Conservation (phyloP, 805 yeast genomes). For the Candida anglica region DNA sequence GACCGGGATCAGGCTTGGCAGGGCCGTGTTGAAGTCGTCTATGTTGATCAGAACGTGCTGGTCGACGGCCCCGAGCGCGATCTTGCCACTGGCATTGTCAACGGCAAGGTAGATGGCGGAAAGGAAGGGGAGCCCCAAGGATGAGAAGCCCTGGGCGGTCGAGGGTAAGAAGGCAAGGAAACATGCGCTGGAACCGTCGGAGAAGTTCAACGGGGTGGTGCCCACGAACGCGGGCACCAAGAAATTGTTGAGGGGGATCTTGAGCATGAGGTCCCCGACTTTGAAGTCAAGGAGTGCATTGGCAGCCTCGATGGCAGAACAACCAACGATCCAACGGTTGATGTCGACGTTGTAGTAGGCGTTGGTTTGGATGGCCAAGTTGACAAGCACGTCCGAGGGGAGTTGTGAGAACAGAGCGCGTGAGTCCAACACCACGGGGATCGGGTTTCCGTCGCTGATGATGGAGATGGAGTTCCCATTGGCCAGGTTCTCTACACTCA, state of each 20-base stretch:
- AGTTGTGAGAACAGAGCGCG: conserved; percentile 46
- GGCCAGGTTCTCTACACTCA: conserved; percentile 19
- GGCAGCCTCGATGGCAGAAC: conserved; percentile 42
- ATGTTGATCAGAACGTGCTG: conserved; percentile 8
- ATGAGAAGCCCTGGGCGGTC: conserved; percentile 42
- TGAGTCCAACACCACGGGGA: conserved; percentile 59
- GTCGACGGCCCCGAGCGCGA: conserved; percentile 56
- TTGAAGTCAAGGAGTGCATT: conserved; percentile 50
- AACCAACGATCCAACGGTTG: conserved; percentile 59
- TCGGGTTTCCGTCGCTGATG: conserved; percentile 14
- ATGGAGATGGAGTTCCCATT: conserved; percentile 26
- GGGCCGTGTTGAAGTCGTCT: conserved; percentile 6
- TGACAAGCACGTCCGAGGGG: conserved; percentile 54
- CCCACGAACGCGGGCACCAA: conserved; percentile 37
- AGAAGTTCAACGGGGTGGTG: conserved; percentile 37
- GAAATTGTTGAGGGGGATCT: conserved; percentile 47
- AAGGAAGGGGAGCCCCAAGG: conserved; percentile 59
- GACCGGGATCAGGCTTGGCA: conserved; percentile 1
- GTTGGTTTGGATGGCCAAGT: conserved; percentile 64
- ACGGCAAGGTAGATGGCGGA: conserved; percentile 54
- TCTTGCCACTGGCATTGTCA: conserved; percentile 51
- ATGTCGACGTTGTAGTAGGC: conserved; percentile 52
- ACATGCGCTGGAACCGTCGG: conserved; percentile 58
- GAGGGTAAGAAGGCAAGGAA: conserved; percentile 48
- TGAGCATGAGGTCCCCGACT: conserved; percentile 49